Base-by-base conservation (phyloP, 2,329 filamentous ascomycete genomes). In the Meredithiella fracta region DNA sequence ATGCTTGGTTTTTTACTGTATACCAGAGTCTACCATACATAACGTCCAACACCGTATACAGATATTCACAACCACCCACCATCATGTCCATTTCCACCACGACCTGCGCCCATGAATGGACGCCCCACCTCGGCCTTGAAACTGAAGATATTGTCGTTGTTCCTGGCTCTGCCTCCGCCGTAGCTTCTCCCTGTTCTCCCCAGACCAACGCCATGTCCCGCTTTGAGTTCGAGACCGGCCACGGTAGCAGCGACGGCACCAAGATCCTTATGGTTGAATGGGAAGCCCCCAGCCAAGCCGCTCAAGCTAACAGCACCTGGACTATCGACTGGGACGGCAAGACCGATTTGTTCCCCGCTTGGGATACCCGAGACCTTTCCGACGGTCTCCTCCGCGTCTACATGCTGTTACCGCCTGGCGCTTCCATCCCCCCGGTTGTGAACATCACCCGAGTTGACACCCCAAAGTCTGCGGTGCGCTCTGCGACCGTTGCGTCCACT, bases 201-300 rank as follows among this genome's bases (percentile, higher is more conserved):
- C 56, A 55, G 20, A 55, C 38, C 57, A 55, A 55, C 40, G 54
- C 57, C 44, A 53, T 59, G 51, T 42, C 87, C 49, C 82, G 89
- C 58, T 95, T 94, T 68, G 89, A 95, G 67, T 94, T 94, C 65
- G 85, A 90, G 68, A 74, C 79, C 0, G 83, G 82, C 37, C 57
- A 58, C 25, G 79, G 78, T 66, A 84, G 80, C 52, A 86, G 87
- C 63, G 84, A 90, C 61, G 88, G 88, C 42, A 94, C 87, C 60
- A 95, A 94, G 72, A 83, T 95, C 60, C 72, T 95, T 62, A 92
- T 95, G 87, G 83, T 94, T 40, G 88, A 95, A 67, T 95, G 89
- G 89, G 81, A 86, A 65, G 66, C 68, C 40, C 50, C 50, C 14
- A 44, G 40, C 4, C 23, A 47, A 15, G 23, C 53, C 62, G 61